Base-by-base conservation (phyloP, 495 filamentous ascomycete species). In the Neurospora sp. region DNA sequence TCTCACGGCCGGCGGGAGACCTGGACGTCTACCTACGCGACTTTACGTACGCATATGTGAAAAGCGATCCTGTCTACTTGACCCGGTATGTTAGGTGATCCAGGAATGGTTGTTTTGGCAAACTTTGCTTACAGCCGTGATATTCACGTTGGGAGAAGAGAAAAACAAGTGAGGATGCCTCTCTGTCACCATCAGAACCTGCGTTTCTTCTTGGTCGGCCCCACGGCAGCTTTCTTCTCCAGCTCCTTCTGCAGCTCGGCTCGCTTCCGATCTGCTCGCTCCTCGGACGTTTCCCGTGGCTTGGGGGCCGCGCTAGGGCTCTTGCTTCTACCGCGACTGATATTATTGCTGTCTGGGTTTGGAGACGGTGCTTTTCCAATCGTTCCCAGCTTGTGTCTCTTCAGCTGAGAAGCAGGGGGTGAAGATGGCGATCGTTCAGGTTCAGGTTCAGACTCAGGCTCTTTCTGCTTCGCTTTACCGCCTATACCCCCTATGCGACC, bases 161-260 rank as follows among this genome's bases (percentile, higher is more conserved):
- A 35, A 69, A 35, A 8, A 69, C n/a, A 40, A 70, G 12, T 70
- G n/a, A 12, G 14, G 0, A 4, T 3, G 42, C 16, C 22, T 22
- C 35, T 38, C 17, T 40, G 53, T 16, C 27, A 40, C 4, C 20
- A 1, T 84, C 72, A 86, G 68, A 86, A 94, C 70, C 86, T 90
- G 70, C 90, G 84, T 78, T 91, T 94, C 81, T 87, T 89, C 82
- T 91, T 93, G 78, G 86, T 87, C 14, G 85, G 85, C 8, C 84
- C 87, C n/a, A 85, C 87, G 27, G 89, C 87, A n/a, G 84, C 86
- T 75, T 89, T 90, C 74, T 79, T 85, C 73, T 90, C 88, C n/a
- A 93, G 80, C 69, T 92, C 87, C 69, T 84, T 84, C 75, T 91
- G 89, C 70, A 93, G 76, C 74, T 90, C 87, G 68, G 86, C 85